phyloP scores from a whole-genome alignment of 2,329 filamentous ascomycete genomes.

The Cladorrhinum sp. region DNA sequence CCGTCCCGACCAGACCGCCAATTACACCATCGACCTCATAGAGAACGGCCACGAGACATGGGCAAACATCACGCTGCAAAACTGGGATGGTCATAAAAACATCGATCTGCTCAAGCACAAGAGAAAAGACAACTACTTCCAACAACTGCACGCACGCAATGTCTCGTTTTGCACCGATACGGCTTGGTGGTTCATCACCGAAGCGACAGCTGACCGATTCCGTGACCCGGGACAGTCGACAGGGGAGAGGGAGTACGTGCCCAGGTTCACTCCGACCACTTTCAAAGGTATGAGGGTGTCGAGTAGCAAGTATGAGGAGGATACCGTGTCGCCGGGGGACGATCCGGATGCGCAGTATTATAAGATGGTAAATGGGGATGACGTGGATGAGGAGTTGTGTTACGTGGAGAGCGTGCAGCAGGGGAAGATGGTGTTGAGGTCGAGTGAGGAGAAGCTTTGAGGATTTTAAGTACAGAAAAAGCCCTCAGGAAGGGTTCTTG shows the following conservation, averaged over 20 bases:
- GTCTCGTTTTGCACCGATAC: not conserved
- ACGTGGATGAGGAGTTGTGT: not conserved
- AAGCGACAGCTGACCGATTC: not conserved
- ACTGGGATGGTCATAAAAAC: not conserved
- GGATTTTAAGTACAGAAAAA: no score
- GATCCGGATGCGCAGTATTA: not conserved
- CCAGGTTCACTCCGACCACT: not conserved
- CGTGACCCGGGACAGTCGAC: not conserved
- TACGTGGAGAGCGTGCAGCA: not conserved
- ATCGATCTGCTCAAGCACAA: not conserved
- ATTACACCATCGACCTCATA: not conserved
- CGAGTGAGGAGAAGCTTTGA: not conserved
- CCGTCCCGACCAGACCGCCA: not conserved
- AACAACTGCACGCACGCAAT: not conserved
- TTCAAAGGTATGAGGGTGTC: not conserved
- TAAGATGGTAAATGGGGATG: not conserved
- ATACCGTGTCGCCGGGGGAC: not conserved
- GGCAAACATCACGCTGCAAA: not conserved
- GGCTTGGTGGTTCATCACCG: not conserved
- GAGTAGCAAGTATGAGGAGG: not conserved
- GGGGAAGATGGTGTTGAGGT: not conserved
- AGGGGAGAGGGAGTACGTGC: not conserved
- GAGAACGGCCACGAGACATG: not conserved
- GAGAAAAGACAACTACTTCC: not conserved
- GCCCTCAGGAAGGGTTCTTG: no score